Conservation (phyloP, 352 stramenopile species). For the Halophytophthora batemanensis region DNA sequence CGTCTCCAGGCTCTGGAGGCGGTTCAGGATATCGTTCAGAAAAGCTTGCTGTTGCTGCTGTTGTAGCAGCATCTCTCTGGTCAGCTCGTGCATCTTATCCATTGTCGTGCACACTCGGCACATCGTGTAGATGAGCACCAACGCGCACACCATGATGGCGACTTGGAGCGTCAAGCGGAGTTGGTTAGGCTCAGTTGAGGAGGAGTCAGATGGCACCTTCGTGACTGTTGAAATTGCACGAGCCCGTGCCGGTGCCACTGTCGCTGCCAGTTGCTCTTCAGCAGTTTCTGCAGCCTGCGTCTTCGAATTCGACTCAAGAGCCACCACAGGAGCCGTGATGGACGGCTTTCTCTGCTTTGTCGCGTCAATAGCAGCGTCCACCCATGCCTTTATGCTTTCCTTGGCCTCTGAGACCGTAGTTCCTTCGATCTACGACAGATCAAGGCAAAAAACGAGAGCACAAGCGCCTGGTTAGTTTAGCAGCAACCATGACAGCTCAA, state of each 20-base stretch:
- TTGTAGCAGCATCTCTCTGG: constrained; percentile 49
- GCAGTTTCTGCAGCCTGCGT: background rate
- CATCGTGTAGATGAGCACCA: constrained; percentile 76
- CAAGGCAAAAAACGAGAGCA: constrained; percentile 2
- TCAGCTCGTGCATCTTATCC: constrained; percentile 59
- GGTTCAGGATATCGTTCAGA: constrained; percentile 53
- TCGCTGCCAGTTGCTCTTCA: constrained; percentile 4
- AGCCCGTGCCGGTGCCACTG: background rate
- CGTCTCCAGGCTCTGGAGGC: constrained; percentile 23
- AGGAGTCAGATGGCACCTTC: too few relatives aligned
- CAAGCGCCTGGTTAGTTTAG: background rate
- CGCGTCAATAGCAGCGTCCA: constrained; percentile 41
- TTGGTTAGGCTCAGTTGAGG: background rate
- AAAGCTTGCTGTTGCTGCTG: constrained; percentile 66
- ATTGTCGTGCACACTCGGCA: constrained; percentile 50
- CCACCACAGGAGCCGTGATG: background rate
- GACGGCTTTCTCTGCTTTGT: constrained; percentile 6
- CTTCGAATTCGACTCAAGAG: constrained; percentile 3
- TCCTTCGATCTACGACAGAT: constrained; percentile 60
- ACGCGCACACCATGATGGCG: constrained; percentile 42
- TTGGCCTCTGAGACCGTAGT: constrained; percentile 72
- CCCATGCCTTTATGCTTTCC: constrained; percentile 46
- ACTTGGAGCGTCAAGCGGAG: constrained; percentile 33
- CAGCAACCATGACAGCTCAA: background rate
- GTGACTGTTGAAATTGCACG: background rate